A percentile compares a stretch with the other conserved stretches of the same genome.
These are phyloP conservation scores for Trametes elegans DNA, from an alignment of 768 basidiomycete genomes.

Conservation along the genomic window DNA sequence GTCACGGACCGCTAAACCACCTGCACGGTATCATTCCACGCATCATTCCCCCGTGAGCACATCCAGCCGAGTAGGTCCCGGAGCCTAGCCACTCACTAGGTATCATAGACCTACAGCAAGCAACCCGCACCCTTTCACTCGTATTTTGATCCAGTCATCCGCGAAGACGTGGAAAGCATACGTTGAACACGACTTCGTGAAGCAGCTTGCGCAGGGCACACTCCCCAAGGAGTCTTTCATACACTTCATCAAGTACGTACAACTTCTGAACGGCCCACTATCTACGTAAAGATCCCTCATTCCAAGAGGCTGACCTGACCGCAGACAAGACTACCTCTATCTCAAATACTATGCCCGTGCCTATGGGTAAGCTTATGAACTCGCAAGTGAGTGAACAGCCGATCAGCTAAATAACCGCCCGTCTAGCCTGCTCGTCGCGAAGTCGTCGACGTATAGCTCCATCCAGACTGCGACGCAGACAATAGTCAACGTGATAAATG, in stretches of 20 bases:
- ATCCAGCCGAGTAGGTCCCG: background rate
- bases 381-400: background rate
- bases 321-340: slow-evolving; percentile 79
- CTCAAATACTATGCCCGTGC: slow-evolving; percentile 82
- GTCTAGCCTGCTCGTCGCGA: slow-evolving; percentile 70
- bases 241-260: slow-evolving; percentile 85
- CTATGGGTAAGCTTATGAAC: slow-evolving; percentile 51
- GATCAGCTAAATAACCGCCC: background rate
- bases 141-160: slow-evolving; percentile 58
- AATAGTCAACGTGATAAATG: slow-evolving; percentile 61
- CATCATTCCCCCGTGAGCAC: slow-evolving; percentile 55
- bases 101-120: slow-evolving; percentile 48
- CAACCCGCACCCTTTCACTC: slow-evolving; percentile 69
- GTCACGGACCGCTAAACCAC: slow-evolving; percentile 87
- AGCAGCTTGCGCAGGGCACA: slow-evolving; percentile 68
- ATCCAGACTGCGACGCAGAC: slow-evolving; percentile 65
- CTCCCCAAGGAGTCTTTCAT: slow-evolving; percentile 65
- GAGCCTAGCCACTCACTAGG: background rate
- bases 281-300: too few species aligned
- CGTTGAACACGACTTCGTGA: slow-evolving; percentile 83
- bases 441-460: slow-evolving; percentile 60
- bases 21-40: slow-evolving; percentile 54
- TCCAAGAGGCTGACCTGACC: background rate
- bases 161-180: slow-evolving; percentile 64
- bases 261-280: too few species aligned